A percentile compares a stretch with the other conserved stretches of the same genome.
These are phyloP conservation scores for Barnettozyma wickerhamii DNA, from an alignment of 805 yeast species.

Conservation along the genomic window DNA sequence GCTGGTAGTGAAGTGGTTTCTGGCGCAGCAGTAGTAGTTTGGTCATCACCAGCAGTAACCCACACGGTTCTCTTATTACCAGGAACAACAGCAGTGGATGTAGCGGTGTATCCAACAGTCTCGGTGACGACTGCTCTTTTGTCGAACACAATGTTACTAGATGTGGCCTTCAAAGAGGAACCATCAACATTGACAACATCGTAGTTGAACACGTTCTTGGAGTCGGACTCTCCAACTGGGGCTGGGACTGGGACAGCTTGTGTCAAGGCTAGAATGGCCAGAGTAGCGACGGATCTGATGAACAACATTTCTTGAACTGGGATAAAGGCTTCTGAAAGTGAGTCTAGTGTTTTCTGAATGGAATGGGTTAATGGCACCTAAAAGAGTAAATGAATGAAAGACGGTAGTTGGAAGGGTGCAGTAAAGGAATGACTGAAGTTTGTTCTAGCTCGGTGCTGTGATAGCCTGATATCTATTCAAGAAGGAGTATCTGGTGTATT, in stretches of 20 bases:
- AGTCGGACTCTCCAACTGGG: constrained; percentile 18
- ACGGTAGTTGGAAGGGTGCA: constrained; percentile 17
- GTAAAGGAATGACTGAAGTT: constrained; percentile 26
- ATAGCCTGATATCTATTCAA: not conserved
- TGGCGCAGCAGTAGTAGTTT: constrained; percentile 1
- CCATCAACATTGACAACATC: constrained; percentile 27
- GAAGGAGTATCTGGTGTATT: not conserved
- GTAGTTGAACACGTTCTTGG: constrained; percentile 17
- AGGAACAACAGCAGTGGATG: constrained; percentile 20
- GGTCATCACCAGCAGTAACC: constrained; percentile 23
- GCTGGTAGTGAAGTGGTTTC: constrained; percentile 6
- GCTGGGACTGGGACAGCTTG: constrained; percentile 21
- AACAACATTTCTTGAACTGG: constrained; percentile 24
- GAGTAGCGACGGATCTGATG: constrained; percentile 19
- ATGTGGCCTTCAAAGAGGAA: constrained; percentile 22
- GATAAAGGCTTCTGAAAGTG: no score
- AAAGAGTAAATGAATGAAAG: constrained; percentile 22
- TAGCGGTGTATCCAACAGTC: constrained; percentile 20
- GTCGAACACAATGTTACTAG: constrained; percentile 11
- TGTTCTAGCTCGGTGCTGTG: constrained; percentile 9
- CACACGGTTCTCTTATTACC: constrained; percentile 22
- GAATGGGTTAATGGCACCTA: constrained; percentile 16
- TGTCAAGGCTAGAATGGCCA: constrained; percentile 18
- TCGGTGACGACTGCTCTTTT: constrained; percentile 19
- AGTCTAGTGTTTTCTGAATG: no score